A percentile compares a stretch with the other conserved stretches of the same genome.
Evolutionary conservation across 2,329 filamentous ascomycete species (phyloP).

Genomic region (Ceratocystis eucalypticola): DNA sequence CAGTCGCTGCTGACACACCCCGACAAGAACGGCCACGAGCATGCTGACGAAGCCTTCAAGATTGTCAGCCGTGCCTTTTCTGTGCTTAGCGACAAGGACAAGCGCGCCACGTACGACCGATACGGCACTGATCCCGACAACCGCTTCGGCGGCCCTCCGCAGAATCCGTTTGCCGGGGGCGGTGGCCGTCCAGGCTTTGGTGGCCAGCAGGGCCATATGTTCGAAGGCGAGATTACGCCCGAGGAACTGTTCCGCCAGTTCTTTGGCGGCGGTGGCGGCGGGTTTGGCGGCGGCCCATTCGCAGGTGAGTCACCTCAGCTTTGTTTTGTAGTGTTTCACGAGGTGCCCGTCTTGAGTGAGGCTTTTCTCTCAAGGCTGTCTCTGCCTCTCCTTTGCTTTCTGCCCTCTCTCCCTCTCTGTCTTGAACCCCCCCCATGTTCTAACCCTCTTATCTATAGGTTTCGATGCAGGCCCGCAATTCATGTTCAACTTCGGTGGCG

Average conservation of each 20-base stretch:
- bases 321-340: not conserved
- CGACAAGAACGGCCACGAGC: conserved; percentile 93
- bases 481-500: conserved; percentile 87
- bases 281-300: conserved; percentile 47
- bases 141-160: conserved; percentile 52
- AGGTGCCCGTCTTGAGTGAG: too few species aligned
- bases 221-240: conserved; percentile 84
- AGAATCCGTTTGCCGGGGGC: conserved; percentile 44
- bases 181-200: conserved; percentile 38
- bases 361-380: not conserved
- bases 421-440: not conserved
- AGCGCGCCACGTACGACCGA: conserved; percentile 75
- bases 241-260: conserved; percentile 96
- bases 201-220: conserved; percentile 41
- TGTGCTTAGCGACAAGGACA: conserved; percentile 82
- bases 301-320: conserved; percentile 27
- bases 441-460: conserved; percentile 25
- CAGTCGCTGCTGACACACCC: conserved; percentile 88
- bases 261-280: conserved; percentile 68
- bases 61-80: conserved; percentile 92
- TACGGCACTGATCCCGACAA: conserved; percentile 88
- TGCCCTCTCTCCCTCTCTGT: not conserved
- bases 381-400: not conserved
- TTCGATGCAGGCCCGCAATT: conserved; percentile 77
- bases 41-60: conserved; percentile 97